Evolutionary conservation across 73 alveolate species (phyloP).

Genomic region (Tetrahymena elliotti): DNA sequence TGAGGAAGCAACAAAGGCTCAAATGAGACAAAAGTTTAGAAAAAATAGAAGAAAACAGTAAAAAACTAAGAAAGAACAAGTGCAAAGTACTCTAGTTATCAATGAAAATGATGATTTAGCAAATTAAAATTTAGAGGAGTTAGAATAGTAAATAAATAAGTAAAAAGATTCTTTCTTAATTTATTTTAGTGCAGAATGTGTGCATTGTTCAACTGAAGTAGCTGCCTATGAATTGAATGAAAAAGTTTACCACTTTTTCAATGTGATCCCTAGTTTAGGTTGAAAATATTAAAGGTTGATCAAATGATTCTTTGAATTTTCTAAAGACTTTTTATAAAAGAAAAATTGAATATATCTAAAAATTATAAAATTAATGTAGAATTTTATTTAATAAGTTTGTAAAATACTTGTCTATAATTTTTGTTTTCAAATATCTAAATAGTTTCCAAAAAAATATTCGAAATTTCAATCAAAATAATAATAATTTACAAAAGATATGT

Average conservation of each 20-base stretch:
- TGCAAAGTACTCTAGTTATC: neutral
- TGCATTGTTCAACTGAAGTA: neutral
- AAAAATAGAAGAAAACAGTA: neutral
- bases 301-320: neutral
- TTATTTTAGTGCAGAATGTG: neutral
- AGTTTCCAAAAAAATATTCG: too few species aligned
- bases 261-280: slow-evolving; percentile 5
- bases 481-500: too few species aligned
- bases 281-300: neutral
- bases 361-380: too few species aligned
- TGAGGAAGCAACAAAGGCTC: neutral
- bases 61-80: neutral
- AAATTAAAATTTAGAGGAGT: neutral
- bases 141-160: neutral
- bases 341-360: too few species aligned
- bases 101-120: neutral
- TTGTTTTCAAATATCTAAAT: too few species aligned
- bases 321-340: neutral
- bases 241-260: slow-evolving; percentile 1
- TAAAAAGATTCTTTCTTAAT: neutral
- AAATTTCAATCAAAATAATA: too few species aligned
- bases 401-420: too few species aligned
- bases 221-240: neutral
- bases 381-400: too few species aligned
- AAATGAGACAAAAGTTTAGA: neutral